Evolutionary conservation across 129 eudicot species (phyloP).

Genomic region (Chrysanthemum makinoi): DNA sequence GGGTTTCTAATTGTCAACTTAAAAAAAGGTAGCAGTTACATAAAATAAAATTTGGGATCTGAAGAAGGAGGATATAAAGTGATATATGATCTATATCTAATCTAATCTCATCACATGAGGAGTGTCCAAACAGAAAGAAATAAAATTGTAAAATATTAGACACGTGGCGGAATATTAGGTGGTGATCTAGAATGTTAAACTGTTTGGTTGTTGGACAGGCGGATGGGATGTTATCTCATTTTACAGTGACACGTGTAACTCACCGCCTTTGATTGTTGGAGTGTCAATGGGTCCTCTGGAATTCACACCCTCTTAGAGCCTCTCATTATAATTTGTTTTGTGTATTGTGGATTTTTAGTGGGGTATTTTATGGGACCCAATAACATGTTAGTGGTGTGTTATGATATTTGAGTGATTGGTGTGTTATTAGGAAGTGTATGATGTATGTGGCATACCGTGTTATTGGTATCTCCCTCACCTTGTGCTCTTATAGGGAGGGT

Average conservation of each 20-base stretch:
- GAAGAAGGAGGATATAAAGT: background rate
- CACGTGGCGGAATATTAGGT: slow-evolving; percentile 47
- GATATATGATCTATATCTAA: slow-evolving; percentile 16
- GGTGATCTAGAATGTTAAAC: slow-evolving; percentile 45
- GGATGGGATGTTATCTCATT: slow-evolving; percentile 25
- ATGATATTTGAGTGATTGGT: too few species aligned
- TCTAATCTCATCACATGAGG: slow-evolving; percentile 48
- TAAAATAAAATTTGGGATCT: background rate
- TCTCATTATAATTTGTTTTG: too few species aligned
- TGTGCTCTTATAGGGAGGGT: too few species aligned
- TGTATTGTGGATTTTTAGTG: too few species aligned
- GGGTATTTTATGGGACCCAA: too few species aligned
- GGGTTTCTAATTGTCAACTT: too few species aligned
- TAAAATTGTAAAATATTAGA: slow-evolving; percentile 24
- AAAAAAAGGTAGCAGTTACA: background rate
- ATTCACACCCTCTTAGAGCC: too few species aligned
- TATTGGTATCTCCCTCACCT: too few species aligned
- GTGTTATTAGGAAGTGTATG: too few species aligned
- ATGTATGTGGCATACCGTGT: too few species aligned
- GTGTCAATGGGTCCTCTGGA: too few species aligned
- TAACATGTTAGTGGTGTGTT: too few species aligned
- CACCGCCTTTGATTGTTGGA: background rate
- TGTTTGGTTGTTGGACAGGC: slow-evolving; percentile 18
- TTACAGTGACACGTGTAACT: slow-evolving; percentile 28
- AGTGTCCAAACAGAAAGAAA: slow-evolving; percentile 43